Conservation (phyloP, 2,329 filamentous ascomycete genomes). For the Fonsecaea pugnacius region DNA sequence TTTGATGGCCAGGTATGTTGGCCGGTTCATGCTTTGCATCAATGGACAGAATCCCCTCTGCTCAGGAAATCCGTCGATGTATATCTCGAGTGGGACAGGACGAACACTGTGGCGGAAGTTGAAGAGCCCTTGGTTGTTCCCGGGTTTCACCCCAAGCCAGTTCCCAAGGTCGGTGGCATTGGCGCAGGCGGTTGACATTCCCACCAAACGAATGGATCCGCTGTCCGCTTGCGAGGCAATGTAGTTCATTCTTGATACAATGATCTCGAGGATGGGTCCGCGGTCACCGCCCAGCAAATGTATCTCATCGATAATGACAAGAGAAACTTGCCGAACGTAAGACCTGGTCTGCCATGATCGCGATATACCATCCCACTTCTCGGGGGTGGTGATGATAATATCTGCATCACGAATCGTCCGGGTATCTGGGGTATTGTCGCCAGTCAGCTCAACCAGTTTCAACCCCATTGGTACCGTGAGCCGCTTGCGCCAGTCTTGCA, state of each 20-base stretch:
- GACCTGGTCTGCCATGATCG: constrained; percentile 98
- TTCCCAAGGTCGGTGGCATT: constrained; percentile 93
- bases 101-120: constrained; percentile 98
- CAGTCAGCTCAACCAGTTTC: constrained; percentile 92
- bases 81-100: constrained; percentile 92
- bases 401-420: constrained; percentile 93
- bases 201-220: constrained; percentile 84
- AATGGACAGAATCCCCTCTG: constrained; percentile 92
- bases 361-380: constrained; percentile 99
- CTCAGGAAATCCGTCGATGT: constrained; percentile 96
- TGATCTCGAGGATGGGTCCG: constrained; percentile 97
- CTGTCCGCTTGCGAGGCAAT: constrained; percentile 94
- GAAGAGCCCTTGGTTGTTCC: constrained; percentile 66
- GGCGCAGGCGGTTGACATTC: constrained; percentile 99
- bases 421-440: constrained; percentile 97
- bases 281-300: constrained; percentile 95
- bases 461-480: constrained; percentile 81
- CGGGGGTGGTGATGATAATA: constrained; percentile 98
- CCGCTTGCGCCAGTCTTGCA: constrained; percentile 89
- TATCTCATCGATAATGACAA: constrained; percentile 99
- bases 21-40: constrained; percentile 99
- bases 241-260: constrained; percentile 93
- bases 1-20: constrained; percentile 95
- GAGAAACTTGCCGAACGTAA: constrained; percentile 90
- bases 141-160: constrained; percentile 96